Base-by-base conservation (phyloP, 2,329 filamentous ascomycete genomes). In the Rhynchosporium agropyri region DNA sequence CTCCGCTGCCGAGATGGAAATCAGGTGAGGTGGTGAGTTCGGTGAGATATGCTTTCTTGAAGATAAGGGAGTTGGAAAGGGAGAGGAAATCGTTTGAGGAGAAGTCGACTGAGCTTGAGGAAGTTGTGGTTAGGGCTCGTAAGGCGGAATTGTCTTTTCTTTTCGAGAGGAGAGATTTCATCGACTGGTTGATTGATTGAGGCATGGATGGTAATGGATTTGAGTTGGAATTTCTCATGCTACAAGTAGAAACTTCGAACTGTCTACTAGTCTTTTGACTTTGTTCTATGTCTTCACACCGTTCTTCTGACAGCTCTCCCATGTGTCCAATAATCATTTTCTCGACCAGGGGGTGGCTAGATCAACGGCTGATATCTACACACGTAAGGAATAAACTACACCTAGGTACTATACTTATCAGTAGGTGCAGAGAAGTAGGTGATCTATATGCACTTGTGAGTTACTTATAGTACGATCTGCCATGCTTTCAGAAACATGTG, bases 81-180 rank as follows among this genome's bases (percentile, higher is more conserved):
- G 70, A 72, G n/a, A 73, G 69, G 51, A 71, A 71, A 43, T 70
- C 68, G 33, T 71, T 73, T 28, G 70, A 72, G 8, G 68, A 70
- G 65, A 73, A 71, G 43, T 72, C 70, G 85, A 87, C 84, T 28
- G 85, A 89, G 26, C 82, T 85, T 0, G 88, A 82, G 0, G 89
- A 89, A 3, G 88, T 84, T 3, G 89, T 73, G 0, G 76, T 82
- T 20, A 84, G 72, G 5, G 72, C 74, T n/a, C 82, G 79, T 7
- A 81, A 74, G 4, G 67, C 56, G 2, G 71, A 73, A 42, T 63
- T 62, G 28, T 64, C 40, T 56, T 63, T 60, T 20, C 70, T 65
- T 28, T 63, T 64, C 26, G 48, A 26, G 46, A 72, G 68, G 36
- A 64, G 54, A 29, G 57, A 43, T 7, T 5, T 13, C 68, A 69